Base-by-base conservation (phyloP, 306 rosid genomes). In the Vigna mungo region DNA sequence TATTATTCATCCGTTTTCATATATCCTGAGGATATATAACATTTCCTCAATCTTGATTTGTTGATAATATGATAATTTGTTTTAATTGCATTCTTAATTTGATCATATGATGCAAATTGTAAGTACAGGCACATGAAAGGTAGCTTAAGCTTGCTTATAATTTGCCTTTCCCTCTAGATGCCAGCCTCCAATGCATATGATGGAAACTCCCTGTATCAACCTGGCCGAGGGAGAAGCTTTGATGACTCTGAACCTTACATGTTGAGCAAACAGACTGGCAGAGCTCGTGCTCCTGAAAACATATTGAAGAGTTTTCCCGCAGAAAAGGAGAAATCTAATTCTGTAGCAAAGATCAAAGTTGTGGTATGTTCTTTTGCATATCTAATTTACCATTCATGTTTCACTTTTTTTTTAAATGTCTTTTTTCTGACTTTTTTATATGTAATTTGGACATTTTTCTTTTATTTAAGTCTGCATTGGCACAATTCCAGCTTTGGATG, bases 271-370 rank as follows among this genome's bases (percentile, higher is more conserved):
- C 98, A 88, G 76, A 67, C 87, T 32, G 87, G 90, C 63, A 85
- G 88, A 85, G 84, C 86, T 71, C 94, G 90, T 21, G 90, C 83
- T 85, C 82, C 96, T 20, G 99, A 96, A 27, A 92, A 81, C 58
- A 80, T 90, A 62, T 72, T 86, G 76, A 96, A 90, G 85, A 88
- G 81, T 73, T 80, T 92, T 72, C 89, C 98, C 56, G 82, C 84
- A 18, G 98, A 96, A 78, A 96, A 96, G 85, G 99, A 96, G 88
- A 96, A 86, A 81, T 75, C 96, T 11, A 90, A 89, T 82, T 84
- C 96, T 70, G 98, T 96, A 3, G 99, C 99, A 61, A 96, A 96
- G 91, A 96, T 96, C 69, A 96, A 92, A 96, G 99, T 96, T 76
- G 99, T 96, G 94, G 99, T 96, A 96, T 71, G 99, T 84, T 69